Evolutionary conservation across 306 rosid species (phyloP).

Genomic region (Fragaria vesca): DNA sequence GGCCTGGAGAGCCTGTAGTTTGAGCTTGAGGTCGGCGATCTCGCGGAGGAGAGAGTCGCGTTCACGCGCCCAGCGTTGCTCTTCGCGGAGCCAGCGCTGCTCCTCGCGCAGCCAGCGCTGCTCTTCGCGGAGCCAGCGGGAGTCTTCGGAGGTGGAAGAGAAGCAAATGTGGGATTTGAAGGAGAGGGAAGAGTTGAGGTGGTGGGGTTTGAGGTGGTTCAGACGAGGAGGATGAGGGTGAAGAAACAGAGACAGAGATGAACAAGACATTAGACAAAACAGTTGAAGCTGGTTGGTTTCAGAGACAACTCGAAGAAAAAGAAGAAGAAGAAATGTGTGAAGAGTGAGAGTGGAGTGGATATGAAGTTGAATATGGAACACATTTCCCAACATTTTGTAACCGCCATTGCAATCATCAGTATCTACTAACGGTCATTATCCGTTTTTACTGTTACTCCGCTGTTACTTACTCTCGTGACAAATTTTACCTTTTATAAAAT

Average conservation of each 20-base stretch:
- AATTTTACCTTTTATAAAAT: too few species aligned
- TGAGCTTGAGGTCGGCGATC: conserved; percentile 61
- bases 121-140: conserved; percentile 83
- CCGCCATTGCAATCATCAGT: neutral
- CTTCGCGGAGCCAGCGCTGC: conserved; percentile 81
- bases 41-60: conserved; percentile 64
- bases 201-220: conserved; percentile 12
- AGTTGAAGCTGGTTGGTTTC: neutral
- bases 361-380: neutral
- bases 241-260: conserved; percentile 16
- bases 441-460: too few species aligned
- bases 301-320: neutral
- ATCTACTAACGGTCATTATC: too few species aligned
- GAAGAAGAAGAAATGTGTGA: neutral
- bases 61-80: conserved; percentile 71
- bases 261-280: neutral
- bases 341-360: neutral
- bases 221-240: neutral
- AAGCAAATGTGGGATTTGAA: conserved; percentile 29
- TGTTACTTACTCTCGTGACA: too few species aligned
- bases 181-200: conserved; percentile 23
- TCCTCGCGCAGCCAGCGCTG: conserved; percentile 89
- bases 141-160: conserved; percentile 42
- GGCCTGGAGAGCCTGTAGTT: conserved; percentile 47
- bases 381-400: neutral